These are phyloP conservation scores for Fusarium longipes DNA, from an alignment of 2,329 filamentous ascomycete genomes.

Conservation along the genomic window DNA sequence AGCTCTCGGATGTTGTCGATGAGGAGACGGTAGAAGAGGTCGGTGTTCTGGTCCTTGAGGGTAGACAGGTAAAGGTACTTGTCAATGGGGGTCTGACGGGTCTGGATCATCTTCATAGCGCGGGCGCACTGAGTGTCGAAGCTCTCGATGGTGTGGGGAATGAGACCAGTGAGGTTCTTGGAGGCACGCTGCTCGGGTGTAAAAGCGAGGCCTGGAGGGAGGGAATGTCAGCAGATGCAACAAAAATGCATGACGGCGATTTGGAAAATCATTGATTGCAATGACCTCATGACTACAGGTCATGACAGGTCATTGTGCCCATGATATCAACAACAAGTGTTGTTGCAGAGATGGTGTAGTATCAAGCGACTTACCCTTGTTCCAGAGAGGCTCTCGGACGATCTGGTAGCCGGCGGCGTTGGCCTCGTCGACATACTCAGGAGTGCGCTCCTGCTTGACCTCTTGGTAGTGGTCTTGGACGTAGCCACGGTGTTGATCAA, in stretches of 20 bases:
- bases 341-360: constrained; percentile 7
- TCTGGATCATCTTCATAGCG: constrained; percentile 79
- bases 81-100: constrained; percentile 77
- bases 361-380: constrained; percentile 65
- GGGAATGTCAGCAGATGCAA: constrained; percentile 22
- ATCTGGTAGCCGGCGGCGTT: constrained; percentile 70
- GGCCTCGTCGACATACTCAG: constrained; percentile 64
- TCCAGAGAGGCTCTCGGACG: constrained; percentile 71
- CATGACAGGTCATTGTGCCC: constrained; percentile 7
- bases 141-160: constrained; percentile 72
- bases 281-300: constrained; percentile 2
- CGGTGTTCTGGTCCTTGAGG: constrained; percentile 79
- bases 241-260: not conserved
- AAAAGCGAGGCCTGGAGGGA: constrained; percentile 67
- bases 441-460: constrained; percentile 64
- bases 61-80: constrained; percentile 85
- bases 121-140: constrained; percentile 69
- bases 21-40: constrained; percentile 85
- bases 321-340: constrained; percentile 31
- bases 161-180: constrained; percentile 74
- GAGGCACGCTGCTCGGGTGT: constrained; percentile 70
- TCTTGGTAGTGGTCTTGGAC: constrained; percentile 66
- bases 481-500: constrained; percentile 71
- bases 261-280: not conserved
- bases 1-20: constrained; percentile 81